Conservation (phyloP, 306 rosid genomes). For the Castanospermum australe region DNA sequence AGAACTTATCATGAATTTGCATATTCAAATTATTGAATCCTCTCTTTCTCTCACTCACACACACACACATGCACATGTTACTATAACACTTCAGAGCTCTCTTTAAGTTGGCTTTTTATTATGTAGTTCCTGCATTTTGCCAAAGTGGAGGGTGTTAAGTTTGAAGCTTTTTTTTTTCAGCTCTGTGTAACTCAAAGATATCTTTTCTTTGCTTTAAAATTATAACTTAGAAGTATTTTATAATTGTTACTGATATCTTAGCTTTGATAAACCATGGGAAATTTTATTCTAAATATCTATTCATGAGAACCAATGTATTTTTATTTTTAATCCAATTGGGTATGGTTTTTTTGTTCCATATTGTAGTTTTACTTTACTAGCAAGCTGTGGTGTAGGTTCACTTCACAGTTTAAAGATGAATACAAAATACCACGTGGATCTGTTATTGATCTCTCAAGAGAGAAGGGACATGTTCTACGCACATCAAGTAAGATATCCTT, state of each 20-base stretch:
- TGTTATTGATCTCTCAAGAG: constrained; percentile 72
- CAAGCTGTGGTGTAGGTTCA: constrained; percentile 65
- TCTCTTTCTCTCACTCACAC: not conserved
- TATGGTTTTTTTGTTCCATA: not conserved
- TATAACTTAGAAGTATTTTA: not conserved
- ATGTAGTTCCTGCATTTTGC: not conserved
- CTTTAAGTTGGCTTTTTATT: not conserved
- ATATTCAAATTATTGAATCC: not conserved
- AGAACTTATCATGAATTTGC: not conserved
- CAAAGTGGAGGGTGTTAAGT: not conserved
- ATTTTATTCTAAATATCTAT: not conserved
- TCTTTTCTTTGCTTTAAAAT: not conserved
- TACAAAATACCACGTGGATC: constrained; percentile 86
- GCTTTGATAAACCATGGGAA: not conserved
- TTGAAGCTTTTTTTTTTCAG: not conserved
- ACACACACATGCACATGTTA: not conserved
- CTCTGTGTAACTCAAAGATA: not conserved
- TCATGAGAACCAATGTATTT: not conserved
- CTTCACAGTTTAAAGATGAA: constrained; percentile 93
- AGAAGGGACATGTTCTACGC: constrained; percentile 68
- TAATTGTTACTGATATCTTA: not conserved
- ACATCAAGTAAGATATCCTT: constrained; percentile 71
- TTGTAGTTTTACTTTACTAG: constrained; percentile 21
- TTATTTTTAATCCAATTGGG: not conserved
- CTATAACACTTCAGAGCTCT: not conserved